Evolutionary conservation across 805 yeast species (phyloP).

Genomic region (Candida germanica): DNA sequence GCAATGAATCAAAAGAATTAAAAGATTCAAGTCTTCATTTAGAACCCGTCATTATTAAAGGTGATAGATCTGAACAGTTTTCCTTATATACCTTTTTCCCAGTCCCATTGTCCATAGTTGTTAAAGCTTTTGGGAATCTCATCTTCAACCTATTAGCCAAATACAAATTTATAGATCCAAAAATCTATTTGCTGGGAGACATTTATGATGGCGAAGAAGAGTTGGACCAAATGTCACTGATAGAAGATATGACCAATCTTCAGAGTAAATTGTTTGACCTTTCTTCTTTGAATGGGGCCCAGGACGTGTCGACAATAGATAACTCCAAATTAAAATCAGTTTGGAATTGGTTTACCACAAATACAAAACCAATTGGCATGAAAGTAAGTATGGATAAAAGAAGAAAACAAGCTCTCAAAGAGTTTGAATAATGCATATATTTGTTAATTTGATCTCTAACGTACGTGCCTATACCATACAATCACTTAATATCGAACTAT

Average conservation of each 20-base stretch:
- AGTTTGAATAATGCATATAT: constrained; percentile 37
- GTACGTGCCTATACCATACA: no score
- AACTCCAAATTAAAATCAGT: constrained; percentile 18
- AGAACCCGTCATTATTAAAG: constrained; percentile 19
- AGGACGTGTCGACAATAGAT: constrained; percentile 30
- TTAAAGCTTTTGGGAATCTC: constrained; percentile 16
- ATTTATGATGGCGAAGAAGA: constrained; percentile 18
- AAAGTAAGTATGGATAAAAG: constrained; percentile 36
- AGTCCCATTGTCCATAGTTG: constrained; percentile 29
- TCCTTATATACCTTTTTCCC: constrained; percentile 43
- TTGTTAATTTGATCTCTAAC: no score
- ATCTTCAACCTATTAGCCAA: constrained; percentile 21
- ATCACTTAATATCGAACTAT: no score
- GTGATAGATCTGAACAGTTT: constrained; percentile 30
- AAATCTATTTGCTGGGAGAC: constrained; percentile 16
- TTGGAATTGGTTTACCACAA: constrained; percentile 21
- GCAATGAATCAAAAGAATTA: constrained; percentile 1
- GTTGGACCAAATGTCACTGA: constrained; percentile 14
- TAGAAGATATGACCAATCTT: constrained; percentile 30
- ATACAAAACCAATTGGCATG: constrained; percentile 12
- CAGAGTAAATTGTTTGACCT: constrained; percentile 37
- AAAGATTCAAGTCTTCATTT: constrained; percentile 14
- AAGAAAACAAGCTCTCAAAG: constrained; percentile 40
- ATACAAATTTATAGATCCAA: constrained; percentile 18
- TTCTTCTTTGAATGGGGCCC: constrained; percentile 41